Base-by-base conservation (phyloP, 164 flowering plant genomes). In the Aristolochia contorta region DNA sequence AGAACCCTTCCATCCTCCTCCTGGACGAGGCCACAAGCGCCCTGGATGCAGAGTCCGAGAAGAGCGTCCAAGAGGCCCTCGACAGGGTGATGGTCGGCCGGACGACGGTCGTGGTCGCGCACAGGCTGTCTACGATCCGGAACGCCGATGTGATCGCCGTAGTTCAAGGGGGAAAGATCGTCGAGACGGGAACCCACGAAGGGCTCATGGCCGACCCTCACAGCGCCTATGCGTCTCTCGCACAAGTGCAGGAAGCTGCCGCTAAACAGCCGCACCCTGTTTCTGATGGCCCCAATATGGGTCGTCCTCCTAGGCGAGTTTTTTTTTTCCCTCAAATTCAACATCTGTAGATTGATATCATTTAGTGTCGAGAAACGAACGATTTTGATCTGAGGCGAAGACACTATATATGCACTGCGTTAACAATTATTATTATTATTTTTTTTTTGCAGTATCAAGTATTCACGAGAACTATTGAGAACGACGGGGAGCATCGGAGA, bases 21-120 rank as follows among this genome's bases (percentile, higher is more conserved):
- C 69, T 93, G 32, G 98, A 92, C 71, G 98, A 92, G 72, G 98
- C 98, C 7, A 91, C 98, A 0, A 89, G 96, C 61, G 98, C 97
- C 41, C 86, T 93, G 21, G 98, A 93, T 78, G 83, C 96, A 0
- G 98, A 93, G 73, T 93, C 98, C 20, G 98, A 93, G 78, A 93
- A 84, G 72, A 84, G 90, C 64, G 96, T 93, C 57, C 98, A 93
- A 65, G 90, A 86, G 77, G 97, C 98, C 12, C 91, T 93, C 21
- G 98, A 93, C 69, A 90, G 94, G 41, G 94, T 80, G 16, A 93
- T 90, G 97, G 92, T 93, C 33, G 98, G 98, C 15, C 63, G 96
- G 53, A 93, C 98, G 45, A 93, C 97, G 12, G 72, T 93, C 3
- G 74, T 93, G 50, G 96, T 93, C 27, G 98, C 98, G 3, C 98